Evolutionary conservation across 169 alveolate species (phyloP).

Genomic region (Besnoitia besnoiti): DNA sequence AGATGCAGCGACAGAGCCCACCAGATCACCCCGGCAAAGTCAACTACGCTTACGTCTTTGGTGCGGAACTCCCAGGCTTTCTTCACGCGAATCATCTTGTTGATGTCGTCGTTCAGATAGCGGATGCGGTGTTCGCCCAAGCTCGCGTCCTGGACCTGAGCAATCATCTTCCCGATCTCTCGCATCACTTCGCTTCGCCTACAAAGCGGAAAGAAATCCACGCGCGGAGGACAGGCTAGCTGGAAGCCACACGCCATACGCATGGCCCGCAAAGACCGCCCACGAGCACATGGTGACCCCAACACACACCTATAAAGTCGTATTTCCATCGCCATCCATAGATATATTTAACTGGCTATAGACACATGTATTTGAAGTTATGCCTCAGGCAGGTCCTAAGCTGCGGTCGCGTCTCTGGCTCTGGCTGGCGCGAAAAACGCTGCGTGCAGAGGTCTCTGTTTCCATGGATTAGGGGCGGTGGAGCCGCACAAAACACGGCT

Average conservation of each 20-base stretch:
- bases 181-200: conserved; percentile 76
- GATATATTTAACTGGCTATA: too few relatives aligned
- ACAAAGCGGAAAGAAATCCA: neutral
- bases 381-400: too few relatives aligned
- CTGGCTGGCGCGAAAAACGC: too few relatives aligned
- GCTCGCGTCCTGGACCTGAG: conserved; percentile 87
- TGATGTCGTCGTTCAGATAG: conserved; percentile 91
- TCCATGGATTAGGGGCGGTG: too few relatives aligned
- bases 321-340: too few relatives aligned
- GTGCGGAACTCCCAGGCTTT: conserved; percentile 90
- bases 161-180: conserved; percentile 83
- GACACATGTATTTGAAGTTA: too few relatives aligned
- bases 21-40: neutral
- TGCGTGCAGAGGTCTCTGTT: too few relatives aligned
- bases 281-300: too few relatives aligned
- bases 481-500: too few relatives aligned
- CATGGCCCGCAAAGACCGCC: too few relatives aligned
- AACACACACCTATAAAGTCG: too few relatives aligned
- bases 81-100: conserved; percentile 87
- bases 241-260: neutral
- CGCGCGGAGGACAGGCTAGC: neutral
- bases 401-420: too few relatives aligned
- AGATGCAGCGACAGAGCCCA: neutral
- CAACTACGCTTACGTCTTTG: conserved; percentile 76
- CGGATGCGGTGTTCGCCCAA: conserved; percentile 90